Evolutionary conservation across 169 alveolate species (phyloP).

Genomic region (Sarcocystis neurona): DNA sequence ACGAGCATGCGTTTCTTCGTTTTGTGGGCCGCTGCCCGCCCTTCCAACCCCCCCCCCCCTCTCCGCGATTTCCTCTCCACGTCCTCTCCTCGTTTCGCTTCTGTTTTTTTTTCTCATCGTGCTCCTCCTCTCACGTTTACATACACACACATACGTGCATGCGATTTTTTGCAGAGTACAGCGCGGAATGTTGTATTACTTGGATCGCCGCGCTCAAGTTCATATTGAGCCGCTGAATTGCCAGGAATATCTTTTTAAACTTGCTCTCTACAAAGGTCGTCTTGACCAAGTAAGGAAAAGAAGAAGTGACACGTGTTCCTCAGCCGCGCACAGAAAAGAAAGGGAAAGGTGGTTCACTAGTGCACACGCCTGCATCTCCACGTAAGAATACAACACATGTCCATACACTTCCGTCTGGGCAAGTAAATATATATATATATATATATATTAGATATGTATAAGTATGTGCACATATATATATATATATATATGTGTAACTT

Average conservation of each 20-base stretch:
- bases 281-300: conserved; percentile 76
- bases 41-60: background rate
- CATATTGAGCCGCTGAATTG: conserved; percentile 68
- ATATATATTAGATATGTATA: background rate
- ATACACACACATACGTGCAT: too few relatives aligned
- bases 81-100: background rate
- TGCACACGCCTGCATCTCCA: too few relatives aligned
- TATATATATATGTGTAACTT: too few relatives aligned
- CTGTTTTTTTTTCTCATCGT: too few relatives aligned
- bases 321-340: too few relatives aligned
- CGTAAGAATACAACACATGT: too few relatives aligned
- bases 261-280: conserved; percentile 74
- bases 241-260: conserved; percentile 81
- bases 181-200: conserved; percentile 45
- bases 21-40: background rate
- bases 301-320: background rate
- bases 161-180: conserved; percentile 58
- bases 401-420: too few relatives aligned
- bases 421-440: background rate
- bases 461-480: too few relatives aligned
- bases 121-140: background rate
- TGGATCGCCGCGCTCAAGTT: conserved; percentile 62
- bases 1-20: too few relatives aligned
- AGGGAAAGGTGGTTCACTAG: too few relatives aligned
- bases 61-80: background rate